Base-by-base conservation (phyloP, 768 basidiomycete genomes). In the Russula earlei region DNA sequence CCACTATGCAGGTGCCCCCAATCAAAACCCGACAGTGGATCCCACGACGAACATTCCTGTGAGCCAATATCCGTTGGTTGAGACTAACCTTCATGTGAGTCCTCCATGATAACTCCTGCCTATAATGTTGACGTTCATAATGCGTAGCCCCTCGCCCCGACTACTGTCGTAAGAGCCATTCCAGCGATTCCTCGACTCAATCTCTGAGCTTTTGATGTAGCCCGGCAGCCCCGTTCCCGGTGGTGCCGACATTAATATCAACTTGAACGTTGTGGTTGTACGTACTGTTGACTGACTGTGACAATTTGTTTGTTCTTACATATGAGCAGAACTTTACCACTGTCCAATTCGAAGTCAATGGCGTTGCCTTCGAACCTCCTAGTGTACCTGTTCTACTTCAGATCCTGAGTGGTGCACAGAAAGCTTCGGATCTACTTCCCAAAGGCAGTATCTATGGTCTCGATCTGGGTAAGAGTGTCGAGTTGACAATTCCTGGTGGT, bases 321-420 rank as follows among this genome's bases (percentile, higher is more conserved):
- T 46, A 38, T 12, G 43, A 5, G 59, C 58, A 49, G 48, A 9
- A 40, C 15, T 1, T n/a, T 2, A 12, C 36, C 7, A n/a, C 29
- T 37, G 49, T 11, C 1, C 36, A 64, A 5, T 76, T 72, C 62
- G 55, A 52, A 2, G 62, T 76, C 51, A 76, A 76, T 56, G 65
- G 64, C 12, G 58, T 57, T 41, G 62, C 68, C 33, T 80, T 69
- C 62, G 47, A 63, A 4, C 65, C 71, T 1, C 80, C 81, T 0
- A 69, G 71, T 0, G 67, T 75, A 1, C 81, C 82, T 0, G 74
- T 81, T 14, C 72, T 84, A 19, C 72, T 83, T 9, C 82, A 84
- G 61, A 77, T 83, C 31, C 64, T 84, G 34, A 81, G 77, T 46
- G 82, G 82, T 0, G 74, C 75, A 5, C 67, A 67, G 34, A 68